Conservation (phyloP, 371 early-diverging fungal species). For the Dentiscutata heterogama region DNA sequence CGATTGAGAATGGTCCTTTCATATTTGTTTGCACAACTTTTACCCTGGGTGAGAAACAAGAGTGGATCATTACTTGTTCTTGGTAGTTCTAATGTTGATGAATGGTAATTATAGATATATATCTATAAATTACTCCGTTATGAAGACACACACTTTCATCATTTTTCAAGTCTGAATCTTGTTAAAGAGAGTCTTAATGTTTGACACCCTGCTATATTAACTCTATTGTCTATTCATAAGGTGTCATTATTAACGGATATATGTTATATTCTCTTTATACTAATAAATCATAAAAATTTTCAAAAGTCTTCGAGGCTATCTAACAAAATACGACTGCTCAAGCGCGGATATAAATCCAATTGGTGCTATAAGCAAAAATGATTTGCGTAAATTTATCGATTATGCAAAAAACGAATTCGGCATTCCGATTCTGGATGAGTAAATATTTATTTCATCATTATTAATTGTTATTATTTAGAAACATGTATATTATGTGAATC, state of each 20-base stretch:
- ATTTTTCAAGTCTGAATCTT: background rate
- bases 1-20: slow-evolving; percentile 95
- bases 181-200: no score
- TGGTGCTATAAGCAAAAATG: slow-evolving; percentile 93
- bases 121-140: background rate
- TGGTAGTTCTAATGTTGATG: slow-evolving; percentile 97
- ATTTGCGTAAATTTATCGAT: slow-evolving; percentile 86
- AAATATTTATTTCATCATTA: slow-evolving; percentile 18
- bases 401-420: slow-evolving; percentile 73
- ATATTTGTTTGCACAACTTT: slow-evolving; percentile 94
- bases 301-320: slow-evolving; percentile 88
- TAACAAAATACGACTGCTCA: slow-evolving; percentile 98
- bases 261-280: no score
- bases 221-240: no score
- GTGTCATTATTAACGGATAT: no score
- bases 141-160: background rate
- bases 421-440: slow-evolving; percentile 77
- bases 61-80: slow-evolving; percentile 88
- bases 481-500: background rate
- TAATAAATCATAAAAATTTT: background rate
- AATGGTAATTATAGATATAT: slow-evolving; percentile 64
- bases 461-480: background rate
- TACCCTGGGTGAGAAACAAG: slow-evolving; percentile 90
- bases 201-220: no score
- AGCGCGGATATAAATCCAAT: slow-evolving; percentile 98